phyloP scores from a whole-genome alignment of 2,329 filamentous ascomycete species.

The Zymoseptoria pseudotritici region DNA sequence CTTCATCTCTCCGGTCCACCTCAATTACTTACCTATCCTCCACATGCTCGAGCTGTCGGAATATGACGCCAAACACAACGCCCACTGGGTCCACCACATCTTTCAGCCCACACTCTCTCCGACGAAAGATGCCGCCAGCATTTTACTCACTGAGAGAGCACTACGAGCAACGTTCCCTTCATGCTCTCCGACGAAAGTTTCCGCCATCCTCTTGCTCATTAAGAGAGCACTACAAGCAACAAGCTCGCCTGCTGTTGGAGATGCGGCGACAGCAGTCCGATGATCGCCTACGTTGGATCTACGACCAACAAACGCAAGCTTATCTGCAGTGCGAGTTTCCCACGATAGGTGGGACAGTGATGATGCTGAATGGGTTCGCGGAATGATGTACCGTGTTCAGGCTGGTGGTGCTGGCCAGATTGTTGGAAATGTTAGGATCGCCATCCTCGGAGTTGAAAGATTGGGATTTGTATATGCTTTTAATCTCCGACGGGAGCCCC shows the following conservation, averaged over 20 bases:
- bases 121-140: slow-evolving; percentile 21
- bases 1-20: slow-evolving; percentile 6
- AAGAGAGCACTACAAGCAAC: slow-evolving; percentile 22
- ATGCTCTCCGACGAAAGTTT: slow-evolving; percentile 17
- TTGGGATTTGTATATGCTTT: too few relatives aligned
- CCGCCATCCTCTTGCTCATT: slow-evolving; percentile 22
- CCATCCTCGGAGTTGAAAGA: too few relatives aligned
- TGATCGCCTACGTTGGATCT: slow-evolving; percentile 22
- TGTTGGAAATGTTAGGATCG: too few relatives aligned
- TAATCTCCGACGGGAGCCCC: too few relatives aligned
- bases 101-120: slow-evolving; percentile 12
- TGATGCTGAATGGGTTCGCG: not conserved
- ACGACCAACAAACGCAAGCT: slow-evolving; percentile 27
- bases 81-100: slow-evolving; percentile 4
- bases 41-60: not conserved
- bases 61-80: not conserved
- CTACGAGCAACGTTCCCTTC: slow-evolving; percentile 9
- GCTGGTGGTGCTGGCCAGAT: too few relatives aligned
- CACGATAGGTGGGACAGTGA: not conserved
- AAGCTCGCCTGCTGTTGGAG: slow-evolving; percentile 1
- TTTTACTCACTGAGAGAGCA: slow-evolving; percentile 24
- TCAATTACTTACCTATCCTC: slow-evolving; percentile 12
- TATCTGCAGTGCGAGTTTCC: slow-evolving; percentile 19
- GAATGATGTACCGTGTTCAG: too few relatives aligned
- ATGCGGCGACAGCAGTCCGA: slow-evolving; percentile 23